These are phyloP conservation scores for Fonsecaea nubica DNA, from an alignment of 2,329 filamentous ascomycete genomes.

Conservation along the genomic window DNA sequence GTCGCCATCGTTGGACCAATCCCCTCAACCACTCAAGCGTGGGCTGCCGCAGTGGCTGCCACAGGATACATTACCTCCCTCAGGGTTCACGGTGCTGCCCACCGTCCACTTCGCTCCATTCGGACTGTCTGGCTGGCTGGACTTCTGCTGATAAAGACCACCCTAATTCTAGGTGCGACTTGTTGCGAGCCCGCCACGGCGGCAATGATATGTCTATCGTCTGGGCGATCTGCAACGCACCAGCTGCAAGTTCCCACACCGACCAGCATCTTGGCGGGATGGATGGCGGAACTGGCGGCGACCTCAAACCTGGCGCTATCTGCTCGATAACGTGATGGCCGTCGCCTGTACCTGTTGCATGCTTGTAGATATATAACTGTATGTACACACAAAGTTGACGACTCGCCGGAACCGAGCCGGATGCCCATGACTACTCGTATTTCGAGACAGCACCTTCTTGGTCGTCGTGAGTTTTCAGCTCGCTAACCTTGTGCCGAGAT, in stretches of 20 bases:
- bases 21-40: conserved; percentile 26
- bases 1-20: conserved; percentile 32
- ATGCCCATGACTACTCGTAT: conserved; percentile 17
- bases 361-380: conserved; percentile 7
- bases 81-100: conserved; percentile 17
- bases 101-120: conserved; percentile 1
- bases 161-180: conserved; percentile 1
- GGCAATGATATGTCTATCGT: conserved; percentile 19
- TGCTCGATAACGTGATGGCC: conserved; percentile 26
- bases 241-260: conserved; percentile 12
- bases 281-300: conserved; percentile 14
- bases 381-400: not conserved
- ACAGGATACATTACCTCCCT: conserved; percentile 21
- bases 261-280: conserved; percentile 19
- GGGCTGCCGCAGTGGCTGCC: conserved; percentile 35
- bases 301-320: conserved; percentile 27
- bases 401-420: conserved; percentile 13
- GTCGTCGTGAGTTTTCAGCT: conserved; percentile 6
- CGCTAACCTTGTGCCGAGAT: conserved; percentile 14
- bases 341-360: conserved; percentile 1
- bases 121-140: not conserved
- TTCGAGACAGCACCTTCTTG: conserved; percentile 17
- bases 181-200: conserved; percentile 16
- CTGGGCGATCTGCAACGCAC: not conserved
- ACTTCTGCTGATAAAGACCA: not conserved